Evolutionary conservation across 2,329 filamentous ascomycete species (phyloP), one percentile per base, ranked within the genome.

Genomic region (Fusarium irregulare): DNA sequence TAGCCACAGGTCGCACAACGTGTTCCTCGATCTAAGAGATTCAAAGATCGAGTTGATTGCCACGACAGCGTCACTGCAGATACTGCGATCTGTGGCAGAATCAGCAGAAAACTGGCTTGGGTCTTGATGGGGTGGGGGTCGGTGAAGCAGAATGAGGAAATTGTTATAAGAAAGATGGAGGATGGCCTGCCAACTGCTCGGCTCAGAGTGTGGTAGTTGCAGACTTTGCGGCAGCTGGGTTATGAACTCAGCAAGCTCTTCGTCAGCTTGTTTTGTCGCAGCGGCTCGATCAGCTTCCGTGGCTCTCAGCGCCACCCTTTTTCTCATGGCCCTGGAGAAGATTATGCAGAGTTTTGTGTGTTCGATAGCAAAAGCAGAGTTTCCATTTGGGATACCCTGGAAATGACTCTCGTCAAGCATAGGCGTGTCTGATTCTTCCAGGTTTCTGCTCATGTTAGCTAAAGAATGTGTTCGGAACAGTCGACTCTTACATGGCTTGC

Each of bases 351-450:
- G 78, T 40, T 81, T 81, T 4, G 83, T 82, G 50, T 85, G 84
- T 32, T 86, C 80, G 25, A 85, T 83, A 20, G 82, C 81, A 21
- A 85, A 84, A 16, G 79, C 77, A 11, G 77, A 60, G 4, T 83
- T 82, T 61, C 82, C 83, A 14, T 81, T 41, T 6, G 70, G 66
- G 6, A 78, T 70, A 7, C 74, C 83, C 65, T 84, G 78, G 55
- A 87, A 86, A 74, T 87, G 81, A 4, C 78, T 78, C 13, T 74
- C 73, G 7, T 79, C 80, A 32, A 86, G 78, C 21, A 79, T 78
- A 16, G 80, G 80, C 3, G 85, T 82, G 72, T 87, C 85, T 14
- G 81, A 85, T 58, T 87, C 85, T 47, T 86, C 83, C 11, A 86
- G 74, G 57, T 84, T 83, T 61, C 78, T 78, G 48, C 25, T n/a